Base-by-base conservation (phyloP, 139 green algal genomes). In the Chlorella vulgaris region DNA sequence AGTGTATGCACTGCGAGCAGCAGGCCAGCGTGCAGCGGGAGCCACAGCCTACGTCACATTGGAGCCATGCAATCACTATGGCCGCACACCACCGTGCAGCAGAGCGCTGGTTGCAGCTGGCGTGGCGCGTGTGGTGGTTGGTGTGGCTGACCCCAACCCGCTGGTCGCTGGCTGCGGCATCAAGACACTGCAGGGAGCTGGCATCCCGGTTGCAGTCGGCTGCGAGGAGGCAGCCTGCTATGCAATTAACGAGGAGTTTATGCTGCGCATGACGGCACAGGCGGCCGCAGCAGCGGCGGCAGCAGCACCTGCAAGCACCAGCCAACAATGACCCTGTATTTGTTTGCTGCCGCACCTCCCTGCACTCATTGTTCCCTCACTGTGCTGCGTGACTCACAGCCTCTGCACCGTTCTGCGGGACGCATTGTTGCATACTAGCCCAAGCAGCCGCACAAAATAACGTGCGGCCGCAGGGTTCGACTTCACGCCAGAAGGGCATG, bases 41-140 rank as follows among this genome's bases (percentile, higher is more conserved):
- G 94, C 92, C 24, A 99, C 97, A 10, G 97, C 97, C 6, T 99
- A 99, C 89, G 97, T 99, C 6, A 99, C 93, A 0, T 88, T 99
- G 29, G 97, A 99, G 90, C 97, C 97, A 0, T 99, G 97, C 92
- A 96, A 97, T 87, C 97, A 99, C 86, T 95, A 94, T 58, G 97
- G 97, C 13, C 83, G 93, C 40, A 99, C 96, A 24, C 96, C 96
- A 43, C 96, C 96, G 8, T 99, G 97, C 91, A 95, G 86, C 78
- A 74, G 88, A 24, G 97, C 96, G 7, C 85, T 99, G 19, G 91
- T 98, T 39, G 92, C 91, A 31, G 96, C 96, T 0, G 75, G 86
- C 3, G 93, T 99, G 35, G 78, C 83, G 68, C 87, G 95, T 84
- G 95, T 98, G 5, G 93, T 98, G 28, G 88, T 98, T 15, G 95